phyloP scores from a whole-genome alignment of 2,329 filamentous ascomycete genomes.

The Metarhizium anisopliae region DNA sequence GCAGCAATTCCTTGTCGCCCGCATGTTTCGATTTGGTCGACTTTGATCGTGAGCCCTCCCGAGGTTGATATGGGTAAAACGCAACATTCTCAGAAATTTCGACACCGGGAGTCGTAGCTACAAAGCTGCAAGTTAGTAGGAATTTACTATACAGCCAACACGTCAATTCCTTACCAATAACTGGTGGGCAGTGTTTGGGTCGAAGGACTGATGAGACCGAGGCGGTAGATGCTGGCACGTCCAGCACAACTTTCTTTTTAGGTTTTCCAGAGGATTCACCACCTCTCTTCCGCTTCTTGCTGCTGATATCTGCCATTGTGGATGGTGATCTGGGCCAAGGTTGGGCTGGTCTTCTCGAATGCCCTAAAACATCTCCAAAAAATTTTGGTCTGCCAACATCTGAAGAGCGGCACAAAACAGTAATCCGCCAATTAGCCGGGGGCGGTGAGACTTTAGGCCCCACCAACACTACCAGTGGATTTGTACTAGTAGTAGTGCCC shows the following conservation, averaged over 20 bases:
- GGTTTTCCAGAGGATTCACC: slow-evolving; percentile 30
- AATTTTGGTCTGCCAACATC: slow-evolving; percentile 15
- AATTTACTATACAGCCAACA: neutral
- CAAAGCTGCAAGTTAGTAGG: slow-evolving; percentile 2
- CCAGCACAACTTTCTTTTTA: slow-evolving; percentile 44
- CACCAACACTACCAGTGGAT: neutral
- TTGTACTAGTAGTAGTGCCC: too few relatives aligned
- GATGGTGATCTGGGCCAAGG: neutral
- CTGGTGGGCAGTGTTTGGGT: slow-evolving; percentile 39
- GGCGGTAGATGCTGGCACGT: slow-evolving; percentile 29
- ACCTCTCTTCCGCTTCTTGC: slow-evolving; percentile 46
- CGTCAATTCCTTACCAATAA: slow-evolving; percentile 37
- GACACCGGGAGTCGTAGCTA: slow-evolving; percentile 27
- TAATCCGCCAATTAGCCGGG: slow-evolving; percentile 17
- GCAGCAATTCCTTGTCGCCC: slow-evolving; percentile 38
- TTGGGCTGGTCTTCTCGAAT: neutral
- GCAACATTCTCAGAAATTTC: slow-evolving; percentile 24
- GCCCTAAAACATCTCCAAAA: slow-evolving; percentile 18
- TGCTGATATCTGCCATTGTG: slow-evolving; percentile 29
- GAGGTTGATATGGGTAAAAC: slow-evolving; percentile 41
- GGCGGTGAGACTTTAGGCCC: slow-evolving; percentile 12
- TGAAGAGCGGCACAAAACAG: slow-evolving; percentile 15
- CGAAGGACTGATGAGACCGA: slow-evolving; percentile 37
- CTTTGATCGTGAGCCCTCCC: slow-evolving; percentile 23
- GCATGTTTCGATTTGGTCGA: slow-evolving; percentile 31